These are phyloP conservation scores for Pythium periplocum DNA, from an alignment of 352 stramenopile species.

Conservation along the genomic window DNA sequence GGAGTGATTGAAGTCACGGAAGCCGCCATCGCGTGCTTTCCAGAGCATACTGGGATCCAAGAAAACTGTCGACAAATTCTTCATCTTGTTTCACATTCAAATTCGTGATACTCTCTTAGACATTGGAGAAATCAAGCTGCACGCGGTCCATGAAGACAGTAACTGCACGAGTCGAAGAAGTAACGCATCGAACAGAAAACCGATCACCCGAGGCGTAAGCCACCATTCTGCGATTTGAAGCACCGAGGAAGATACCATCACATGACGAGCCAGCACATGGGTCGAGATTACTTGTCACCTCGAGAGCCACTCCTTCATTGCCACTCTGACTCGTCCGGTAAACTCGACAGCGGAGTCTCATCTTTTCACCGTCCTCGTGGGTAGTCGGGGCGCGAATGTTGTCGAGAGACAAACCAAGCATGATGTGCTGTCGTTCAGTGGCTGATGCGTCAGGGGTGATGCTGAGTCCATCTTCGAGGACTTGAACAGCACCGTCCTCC, in stretches of 20 bases:
- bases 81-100: constrained; percentile 31
- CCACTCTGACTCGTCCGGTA: constrained; percentile 4
- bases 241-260: constrained; percentile 39
- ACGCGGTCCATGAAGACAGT: constrained; percentile 28
- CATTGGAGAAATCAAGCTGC: constrained; percentile 30
- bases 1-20: constrained; percentile 80
- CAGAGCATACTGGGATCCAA: constrained; percentile 69
- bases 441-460: no score
- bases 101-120: background rate
- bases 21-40: constrained; percentile 75
- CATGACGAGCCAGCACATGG: no score
- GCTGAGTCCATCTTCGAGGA: no score
- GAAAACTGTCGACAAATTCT: constrained; percentile 58
- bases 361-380: no score
- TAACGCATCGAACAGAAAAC: constrained; percentile 33
- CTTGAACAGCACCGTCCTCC: no score
- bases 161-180: constrained; percentile 7
- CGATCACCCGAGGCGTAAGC: constrained; percentile 22
- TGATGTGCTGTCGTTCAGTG: no score
- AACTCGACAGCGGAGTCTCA: constrained; percentile 13
- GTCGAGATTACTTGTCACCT: no score
- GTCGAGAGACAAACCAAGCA: no score
- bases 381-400: no score
- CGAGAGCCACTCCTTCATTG: background rate
- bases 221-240: constrained; percentile 34